Evolutionary conservation across 2,329 filamentous ascomycete genomes (phyloP).

Genomic region (Aureobasidium uvarum): DNA sequence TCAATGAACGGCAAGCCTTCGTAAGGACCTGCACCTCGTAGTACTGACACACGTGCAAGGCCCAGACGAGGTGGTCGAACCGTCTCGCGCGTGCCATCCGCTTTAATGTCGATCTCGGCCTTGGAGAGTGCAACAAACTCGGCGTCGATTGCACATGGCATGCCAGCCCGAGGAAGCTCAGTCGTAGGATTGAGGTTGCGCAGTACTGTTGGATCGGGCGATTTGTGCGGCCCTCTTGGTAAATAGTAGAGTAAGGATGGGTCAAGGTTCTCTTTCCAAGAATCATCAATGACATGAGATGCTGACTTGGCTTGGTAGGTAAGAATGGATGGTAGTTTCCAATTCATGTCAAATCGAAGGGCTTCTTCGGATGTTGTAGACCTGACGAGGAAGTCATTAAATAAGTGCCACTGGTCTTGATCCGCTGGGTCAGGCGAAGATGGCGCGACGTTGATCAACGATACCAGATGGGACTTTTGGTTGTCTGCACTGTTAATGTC

Average conservation of each 20-base stretch:
- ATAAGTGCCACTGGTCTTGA: constrained; percentile 83
- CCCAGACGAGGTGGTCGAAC: constrained; percentile 89
- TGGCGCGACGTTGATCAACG: constrained; percentile 78
- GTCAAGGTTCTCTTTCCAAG: constrained; percentile 83
- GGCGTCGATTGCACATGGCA: constrained; percentile 83
- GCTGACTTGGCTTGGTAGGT: constrained; percentile 79
- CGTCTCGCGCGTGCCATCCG: constrained; percentile 86
- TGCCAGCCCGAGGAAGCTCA: constrained; percentile 66
- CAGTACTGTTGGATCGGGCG: constrained; percentile 56
- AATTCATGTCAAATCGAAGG: constrained; percentile 80
- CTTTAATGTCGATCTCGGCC: constrained; percentile 94
- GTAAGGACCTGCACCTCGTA: constrained; percentile 72
- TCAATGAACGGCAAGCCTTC: constrained; percentile 91
- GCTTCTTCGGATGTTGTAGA: constrained; percentile 79
- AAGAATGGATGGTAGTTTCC: constrained; percentile 89
- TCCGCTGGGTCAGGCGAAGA: constrained; percentile 59
- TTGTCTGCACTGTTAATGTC: constrained; percentile 85
- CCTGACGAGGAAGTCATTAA: constrained; percentile 94
- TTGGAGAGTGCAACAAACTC: constrained; percentile 93
- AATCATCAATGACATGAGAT: constrained; percentile 77
- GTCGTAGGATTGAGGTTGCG: constrained; percentile 54
- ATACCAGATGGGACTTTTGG: constrained; percentile 86
- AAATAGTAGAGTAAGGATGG: constrained; percentile 72
- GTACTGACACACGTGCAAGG: constrained; percentile 86
- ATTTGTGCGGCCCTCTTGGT: constrained; percentile 38